Base-by-base conservation (phyloP, 2,329 filamentous ascomycete species). In the Penicillium palitans region DNA sequence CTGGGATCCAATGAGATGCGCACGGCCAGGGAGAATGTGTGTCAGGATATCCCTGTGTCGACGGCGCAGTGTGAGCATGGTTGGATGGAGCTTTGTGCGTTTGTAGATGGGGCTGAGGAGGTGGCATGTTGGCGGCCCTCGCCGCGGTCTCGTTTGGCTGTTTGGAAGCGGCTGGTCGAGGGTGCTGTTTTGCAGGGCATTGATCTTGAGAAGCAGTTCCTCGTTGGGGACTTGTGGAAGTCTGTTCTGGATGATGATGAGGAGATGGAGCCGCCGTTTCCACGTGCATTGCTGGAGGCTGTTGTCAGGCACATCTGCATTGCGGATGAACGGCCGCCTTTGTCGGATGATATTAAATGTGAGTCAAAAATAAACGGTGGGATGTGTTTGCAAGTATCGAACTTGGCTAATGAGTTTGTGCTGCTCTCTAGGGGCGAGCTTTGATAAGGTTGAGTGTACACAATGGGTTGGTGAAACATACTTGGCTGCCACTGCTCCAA, bases 71-170 rank as follows among this genome's bases (percentile, higher is more conserved):
- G 82, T 61, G 74, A 81, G 58, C 59, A 61, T 9, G 81, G 71
- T 2, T 86, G 83, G 82, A 68, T 65, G 39, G 76, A 81, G 41
- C 63, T 85, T 13, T 79, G 81, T 64, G 83, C 80, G 31, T 86
- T 86, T 70, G 79, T 84, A 58, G 67, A 74, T 59, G 66, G 68
- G 2, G 71, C 60, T 27, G 46, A 57, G 8, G 54, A 57, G 37
- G 60, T 41, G 51, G 64, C 56, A 6, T 78, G 75, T 39, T 80
- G 78, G 67, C 72, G 77, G 15, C 83, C 83, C 2, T 81, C 81
- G 49, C 76, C 78, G n/a, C 72, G 69, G 21, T 76, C 76, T 37
- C 78, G 80, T 44, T 65, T 80, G 17, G 72, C 78, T 57, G 76
- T 81, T 21, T 86, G 84, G 84, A 77, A 74, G 61, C 68, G 71